A percentile compares a stretch with the other conserved stretches of the same genome.
These are phyloP conservation scores for Ustilago curta DNA, from an alignment of 1,284 basidiomycete species.

Conservation along the genomic window DNA sequence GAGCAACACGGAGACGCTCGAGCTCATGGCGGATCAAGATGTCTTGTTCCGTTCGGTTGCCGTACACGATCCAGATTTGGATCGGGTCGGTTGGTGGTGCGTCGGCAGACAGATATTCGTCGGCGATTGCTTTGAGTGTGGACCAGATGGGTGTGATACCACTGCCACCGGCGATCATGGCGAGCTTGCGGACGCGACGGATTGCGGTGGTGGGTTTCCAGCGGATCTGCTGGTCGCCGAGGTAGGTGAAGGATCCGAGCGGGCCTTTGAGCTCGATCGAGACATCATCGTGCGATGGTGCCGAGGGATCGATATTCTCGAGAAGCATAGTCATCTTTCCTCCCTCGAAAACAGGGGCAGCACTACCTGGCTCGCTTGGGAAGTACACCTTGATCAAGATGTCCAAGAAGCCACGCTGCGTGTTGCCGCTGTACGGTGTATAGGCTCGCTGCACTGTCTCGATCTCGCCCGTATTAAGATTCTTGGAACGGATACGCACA, in stretches of 20 bases:
- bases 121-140: constrained; percentile 71
- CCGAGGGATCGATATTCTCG: constrained; percentile 70
- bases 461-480: constrained; percentile 70
- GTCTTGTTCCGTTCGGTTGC: constrained; percentile 73
- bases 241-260: constrained; percentile 75
- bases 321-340: constrained; percentile 76
- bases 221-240: constrained; percentile 71
- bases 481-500: constrained; percentile 37
- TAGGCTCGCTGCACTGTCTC: constrained; percentile 76
- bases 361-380: constrained; percentile 64
- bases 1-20: constrained; percentile 70
- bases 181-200: constrained; percentile 72
- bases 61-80: constrained; percentile 74
- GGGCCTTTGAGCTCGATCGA: constrained; percentile 75
- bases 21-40: constrained; percentile 75
- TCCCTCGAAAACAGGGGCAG: constrained; percentile 65
- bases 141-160: constrained; percentile 75
- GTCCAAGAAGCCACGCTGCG: constrained; percentile 73
- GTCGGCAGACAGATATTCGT: constrained; percentile 68
- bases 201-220: constrained; percentile 70
- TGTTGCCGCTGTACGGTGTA: constrained; percentile 74
- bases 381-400: constrained; percentile 75
- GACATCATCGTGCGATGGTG: constrained; percentile 68
- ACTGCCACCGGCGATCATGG: constrained; percentile 76
- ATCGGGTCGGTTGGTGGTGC: constrained; percentile 39